phyloP scores from a whole-genome alignment of 2,329 filamentous ascomycete genomes.

The Neophaeococcomyces mojaviensis region DNA sequence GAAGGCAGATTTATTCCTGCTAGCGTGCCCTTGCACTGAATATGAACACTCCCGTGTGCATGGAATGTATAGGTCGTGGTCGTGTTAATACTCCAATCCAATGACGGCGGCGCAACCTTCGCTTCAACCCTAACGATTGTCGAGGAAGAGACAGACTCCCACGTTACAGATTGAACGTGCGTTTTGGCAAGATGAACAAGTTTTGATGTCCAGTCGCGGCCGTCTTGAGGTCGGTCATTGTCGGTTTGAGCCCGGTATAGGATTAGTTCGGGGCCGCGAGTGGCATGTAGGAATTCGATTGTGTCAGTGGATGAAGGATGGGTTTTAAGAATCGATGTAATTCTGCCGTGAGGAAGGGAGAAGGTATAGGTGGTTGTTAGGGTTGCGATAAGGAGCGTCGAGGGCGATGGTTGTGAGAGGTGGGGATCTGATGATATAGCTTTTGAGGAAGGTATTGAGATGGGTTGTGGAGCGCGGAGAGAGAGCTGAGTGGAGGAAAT shows the following conservation, averaged over 20 bases:
- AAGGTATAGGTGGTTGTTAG: background rate
- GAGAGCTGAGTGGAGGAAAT: conserved; percentile 17
- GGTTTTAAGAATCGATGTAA: background rate
- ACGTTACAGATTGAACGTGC: conserved; percentile 32
- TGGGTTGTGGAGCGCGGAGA: too few species aligned
- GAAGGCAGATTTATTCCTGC: conserved; percentile 7
- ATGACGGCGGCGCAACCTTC: conserved; percentile 51
- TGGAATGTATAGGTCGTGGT: conserved; percentile 20
- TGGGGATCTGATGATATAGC: background rate
- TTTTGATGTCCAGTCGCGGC: conserved; percentile 50
- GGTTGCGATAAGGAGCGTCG: background rate
- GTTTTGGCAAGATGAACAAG: conserved; percentile 17
- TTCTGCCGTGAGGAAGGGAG: conserved; percentile 4
- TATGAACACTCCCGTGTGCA: conserved; percentile 35
- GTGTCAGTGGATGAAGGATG: too few species aligned
- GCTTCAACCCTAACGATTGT: conserved; percentile 35
- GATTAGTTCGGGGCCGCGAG: conserved; percentile 24
- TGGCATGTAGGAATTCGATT: conserved; percentile 5
- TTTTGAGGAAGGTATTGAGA: background rate
- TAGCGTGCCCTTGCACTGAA: conserved; percentile 32
- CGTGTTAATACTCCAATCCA: conserved; percentile 52
- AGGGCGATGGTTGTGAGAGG: background rate
- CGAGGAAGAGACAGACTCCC: conserved; percentile 25
- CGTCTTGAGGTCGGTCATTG: conserved; percentile 51
- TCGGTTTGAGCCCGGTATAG: conserved; percentile 61